Evolutionary conservation across 306 rosid genomes (phyloP).

Genomic region (Begonia peltatifolia): DNA sequence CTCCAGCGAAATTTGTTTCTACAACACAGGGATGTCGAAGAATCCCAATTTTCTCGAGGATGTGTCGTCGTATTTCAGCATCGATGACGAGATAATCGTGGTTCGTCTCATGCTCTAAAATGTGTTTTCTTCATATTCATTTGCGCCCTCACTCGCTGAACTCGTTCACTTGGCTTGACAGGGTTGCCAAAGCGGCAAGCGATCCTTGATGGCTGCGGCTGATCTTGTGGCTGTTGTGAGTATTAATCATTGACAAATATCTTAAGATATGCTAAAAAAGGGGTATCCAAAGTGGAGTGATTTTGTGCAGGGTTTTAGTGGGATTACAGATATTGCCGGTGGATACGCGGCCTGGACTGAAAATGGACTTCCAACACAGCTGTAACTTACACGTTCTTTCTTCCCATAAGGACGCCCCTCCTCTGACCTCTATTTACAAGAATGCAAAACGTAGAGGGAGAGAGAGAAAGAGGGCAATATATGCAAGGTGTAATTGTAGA

Average conservation of each 20-base stretch:
- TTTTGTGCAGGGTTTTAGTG: conserved; percentile 47
- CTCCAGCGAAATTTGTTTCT: not conserved
- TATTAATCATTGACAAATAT: not conserved
- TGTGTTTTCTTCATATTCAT: not conserved
- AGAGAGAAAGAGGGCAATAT: no score
- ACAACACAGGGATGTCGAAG: conserved; percentile 49
- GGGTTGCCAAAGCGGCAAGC: conserved; percentile 75
- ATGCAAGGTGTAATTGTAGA: no score
- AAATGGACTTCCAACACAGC: conserved; percentile 58
- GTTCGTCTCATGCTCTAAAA: conserved; percentile 26
- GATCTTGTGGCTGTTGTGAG: conserved; percentile 68
- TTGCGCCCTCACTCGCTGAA: no score
- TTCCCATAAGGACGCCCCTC: no score
- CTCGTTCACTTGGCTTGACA: conserved; percentile 5
- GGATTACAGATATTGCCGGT: conserved; percentile 80
- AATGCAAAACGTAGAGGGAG: no score
- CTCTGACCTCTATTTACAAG: no score
- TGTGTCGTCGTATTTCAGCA: conserved; percentile 42
- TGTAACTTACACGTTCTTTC: no score
- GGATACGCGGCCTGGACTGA: conserved; percentile 80
- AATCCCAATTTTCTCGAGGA: conserved; percentile 46
- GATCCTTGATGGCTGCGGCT: conserved; percentile 71
- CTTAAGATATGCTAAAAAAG: no score
- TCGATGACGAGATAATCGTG: conserved; percentile 67
- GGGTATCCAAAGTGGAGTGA: not conserved